A percentile compares a stretch with the other conserved stretches of the same genome.
Evolutionary conservation across 352 stramenopile species (phyloP).

Genomic region (Phytophthora hibernalis): DNA sequence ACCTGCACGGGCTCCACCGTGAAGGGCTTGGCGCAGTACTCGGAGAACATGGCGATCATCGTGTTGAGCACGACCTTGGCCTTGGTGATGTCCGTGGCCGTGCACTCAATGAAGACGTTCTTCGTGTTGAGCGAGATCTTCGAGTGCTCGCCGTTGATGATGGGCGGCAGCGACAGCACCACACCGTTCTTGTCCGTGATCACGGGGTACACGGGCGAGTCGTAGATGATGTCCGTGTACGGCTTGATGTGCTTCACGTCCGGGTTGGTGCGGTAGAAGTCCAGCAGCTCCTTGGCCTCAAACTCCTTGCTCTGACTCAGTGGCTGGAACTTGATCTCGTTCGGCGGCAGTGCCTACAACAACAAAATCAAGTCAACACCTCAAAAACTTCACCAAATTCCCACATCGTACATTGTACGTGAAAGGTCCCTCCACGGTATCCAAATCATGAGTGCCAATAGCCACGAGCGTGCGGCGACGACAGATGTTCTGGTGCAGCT

Average conservation of each 20-base stretch:
- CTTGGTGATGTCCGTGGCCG: conserved; percentile 99
- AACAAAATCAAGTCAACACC: conserved; percentile 14
- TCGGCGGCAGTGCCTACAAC: conserved; percentile 87
- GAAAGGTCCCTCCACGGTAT: conserved; percentile 95
- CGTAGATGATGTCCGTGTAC: conserved; percentile 99
- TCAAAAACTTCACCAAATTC: neutral
- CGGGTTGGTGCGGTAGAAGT: conserved; percentile 96
- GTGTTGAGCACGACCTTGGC: conserved; percentile 99
- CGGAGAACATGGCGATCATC: conserved; percentile 99
- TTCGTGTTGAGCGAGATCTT: conserved; percentile 97
- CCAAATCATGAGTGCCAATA: conserved; percentile 99
- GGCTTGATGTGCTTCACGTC: conserved; percentile 98
- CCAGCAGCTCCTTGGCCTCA: conserved; percentile 94
- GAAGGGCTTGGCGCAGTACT: conserved; percentile 98
- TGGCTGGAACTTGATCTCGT: conserved; percentile 97
- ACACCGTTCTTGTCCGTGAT: conserved; percentile 96
- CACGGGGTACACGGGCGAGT: conserved; percentile 97
- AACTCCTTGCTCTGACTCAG: conserved; percentile 93
- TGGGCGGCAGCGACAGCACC: conserved; percentile 98
- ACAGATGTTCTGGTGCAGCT: conserved; percentile 99
- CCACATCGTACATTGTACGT: conserved; percentile 81
- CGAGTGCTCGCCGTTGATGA: conserved; percentile 99
- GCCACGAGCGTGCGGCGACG: conserved; percentile 98
- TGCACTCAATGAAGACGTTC: conserved; percentile 99
- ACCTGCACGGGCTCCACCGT: conserved; percentile 97